phyloP scores from a whole-genome alignment of 768 basidiomycete species.

The Symmetrospora coprosmae region DNA sequence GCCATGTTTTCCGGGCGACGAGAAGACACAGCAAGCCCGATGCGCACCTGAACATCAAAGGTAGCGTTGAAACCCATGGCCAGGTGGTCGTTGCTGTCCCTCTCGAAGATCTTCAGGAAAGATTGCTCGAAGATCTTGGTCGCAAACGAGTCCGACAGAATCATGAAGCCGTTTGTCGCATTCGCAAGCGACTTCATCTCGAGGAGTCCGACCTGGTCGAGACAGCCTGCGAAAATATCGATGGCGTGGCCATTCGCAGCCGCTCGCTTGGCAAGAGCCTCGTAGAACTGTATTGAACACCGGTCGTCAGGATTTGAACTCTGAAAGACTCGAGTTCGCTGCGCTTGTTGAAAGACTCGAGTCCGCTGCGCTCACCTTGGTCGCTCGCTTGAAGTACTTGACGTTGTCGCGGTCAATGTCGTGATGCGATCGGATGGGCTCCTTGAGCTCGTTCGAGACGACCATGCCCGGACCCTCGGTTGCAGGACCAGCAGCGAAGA shows the following conservation, averaged over 20 bases:
- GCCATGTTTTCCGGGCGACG: background rate
- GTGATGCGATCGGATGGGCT: conserved; percentile 95
- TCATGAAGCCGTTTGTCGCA: conserved; percentile 89
- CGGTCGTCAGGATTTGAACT: background rate
- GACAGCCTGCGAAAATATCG: conserved; percentile 88
- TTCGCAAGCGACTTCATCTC: conserved; percentile 96
- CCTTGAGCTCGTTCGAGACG: conserved; percentile 84
- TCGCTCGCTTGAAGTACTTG: conserved; percentile 92
- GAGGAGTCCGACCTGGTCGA: conserved; percentile 90
- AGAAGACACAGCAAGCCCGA: background rate
- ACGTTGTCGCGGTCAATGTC: conserved; percentile 94
- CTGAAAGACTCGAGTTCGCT: background rate
- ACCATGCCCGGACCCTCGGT: conserved; percentile 97
- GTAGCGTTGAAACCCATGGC: conserved; percentile 99
- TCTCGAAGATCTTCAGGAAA: conserved; percentile 80
- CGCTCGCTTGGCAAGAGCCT: conserved; percentile 76
- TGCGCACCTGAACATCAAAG: conserved; percentile 82
- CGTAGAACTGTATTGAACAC: conserved; percentile 59
- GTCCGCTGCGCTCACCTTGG: conserved; percentile 51
- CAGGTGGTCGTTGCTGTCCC: conserved; percentile 79
- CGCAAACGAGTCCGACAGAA: conserved; percentile 88
- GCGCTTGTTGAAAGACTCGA: conserved; percentile 20
- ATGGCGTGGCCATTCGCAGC: conserved; percentile 89
- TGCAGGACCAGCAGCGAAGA: conserved; percentile 86
- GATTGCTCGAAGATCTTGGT: conserved; percentile 98